A percentile compares a stretch with the other conserved stretches of the same genome.
Evolutionary conservation across 805 yeast species (phyloP).

Genomic region (Spathaspora girioi): DNA sequence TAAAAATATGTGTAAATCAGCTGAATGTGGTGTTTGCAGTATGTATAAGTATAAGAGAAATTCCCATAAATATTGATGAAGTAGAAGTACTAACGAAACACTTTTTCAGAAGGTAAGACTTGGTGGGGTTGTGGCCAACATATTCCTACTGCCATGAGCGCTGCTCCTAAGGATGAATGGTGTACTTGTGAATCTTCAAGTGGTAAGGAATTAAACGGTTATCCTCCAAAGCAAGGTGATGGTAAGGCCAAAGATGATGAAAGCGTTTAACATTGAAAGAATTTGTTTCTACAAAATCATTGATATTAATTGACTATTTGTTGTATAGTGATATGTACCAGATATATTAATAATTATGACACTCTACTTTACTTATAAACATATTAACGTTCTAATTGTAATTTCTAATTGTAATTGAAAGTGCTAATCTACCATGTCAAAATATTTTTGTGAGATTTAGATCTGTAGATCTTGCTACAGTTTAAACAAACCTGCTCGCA

Average conservation of each 20-base stretch:
- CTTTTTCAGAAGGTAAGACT: conserved; percentile 15
- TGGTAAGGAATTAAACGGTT: conserved; percentile 17
- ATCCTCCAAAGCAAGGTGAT: conserved; percentile 25
- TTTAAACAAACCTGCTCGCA: no score
- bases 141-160: conserved; percentile 38
- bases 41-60: conserved; percentile 6
- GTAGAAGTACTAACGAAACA: conserved; percentile 4
- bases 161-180: conserved; percentile 33
- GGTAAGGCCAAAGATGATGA: conserved; percentile 10
- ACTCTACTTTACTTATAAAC: background rate
- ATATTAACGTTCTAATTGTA: background rate
- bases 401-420: no score
- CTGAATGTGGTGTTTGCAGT: conserved; percentile 28
- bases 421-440: background rate
- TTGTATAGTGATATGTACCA: background rate
- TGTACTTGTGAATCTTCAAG: conserved; percentile 20
- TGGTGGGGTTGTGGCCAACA: conserved; percentile 49
- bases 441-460: no score
- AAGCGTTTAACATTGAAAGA: background rate
- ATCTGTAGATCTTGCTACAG: no score
- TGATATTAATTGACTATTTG: background rate
- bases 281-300: background rate
- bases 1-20: conserved; percentile 30
- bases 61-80: background rate
- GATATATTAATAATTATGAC: background rate